Base-by-base conservation (phyloP, 805 yeast species). In the Wickerhamiella sorbophila region DNA sequence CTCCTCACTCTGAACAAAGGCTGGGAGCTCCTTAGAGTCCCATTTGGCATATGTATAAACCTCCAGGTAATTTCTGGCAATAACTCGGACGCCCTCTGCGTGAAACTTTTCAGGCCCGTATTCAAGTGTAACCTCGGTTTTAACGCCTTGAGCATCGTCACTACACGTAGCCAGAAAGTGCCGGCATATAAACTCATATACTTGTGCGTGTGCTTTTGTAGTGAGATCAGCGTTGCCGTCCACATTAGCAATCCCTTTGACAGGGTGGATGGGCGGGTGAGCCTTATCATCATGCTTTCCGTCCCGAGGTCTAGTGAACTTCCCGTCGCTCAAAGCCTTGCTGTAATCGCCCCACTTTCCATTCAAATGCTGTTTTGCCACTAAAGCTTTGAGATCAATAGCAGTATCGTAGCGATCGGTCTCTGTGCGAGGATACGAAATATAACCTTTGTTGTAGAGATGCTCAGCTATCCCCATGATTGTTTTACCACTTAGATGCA, bases 211-310 rank as follows among this genome's bases (percentile, higher is more conserved):
- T 40, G 71, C 72, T 1, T 56, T 60, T 10, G 45, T 61, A 37
- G 53, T 49, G 64, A 72, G 44, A 62, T 64, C 35, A 27, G 52
- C 43, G 2, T 18, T 33, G 2, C 42, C 40, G 1, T 46, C 42
- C 3, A 50, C 55, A 4, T 52, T 52, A 8, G 29, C 29, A 24
- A 24, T 24, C 6, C 29, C 29, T 12, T 47, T 53, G 9, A 84
- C 75, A 0, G 99, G 99, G 59, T 91, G 96, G 44, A 91, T 91
- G 0, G 99, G 96, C 4, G 98, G 97, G 70, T 91, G 99, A 19
- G 98, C 97, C 55, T 85, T 77, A 62, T 91, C 99, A 55, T 86
- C 82, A 55, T 83, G 78, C 10, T 65, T 69, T 4, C 99, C 99
- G 32, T 68, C 67, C 39, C 97, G 63, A 0, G 99, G 98, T 3